These are phyloP conservation scores for Melastoma malabathricum DNA, from an alignment of 345 rosid genomes.

Conservation along the genomic window DNA sequence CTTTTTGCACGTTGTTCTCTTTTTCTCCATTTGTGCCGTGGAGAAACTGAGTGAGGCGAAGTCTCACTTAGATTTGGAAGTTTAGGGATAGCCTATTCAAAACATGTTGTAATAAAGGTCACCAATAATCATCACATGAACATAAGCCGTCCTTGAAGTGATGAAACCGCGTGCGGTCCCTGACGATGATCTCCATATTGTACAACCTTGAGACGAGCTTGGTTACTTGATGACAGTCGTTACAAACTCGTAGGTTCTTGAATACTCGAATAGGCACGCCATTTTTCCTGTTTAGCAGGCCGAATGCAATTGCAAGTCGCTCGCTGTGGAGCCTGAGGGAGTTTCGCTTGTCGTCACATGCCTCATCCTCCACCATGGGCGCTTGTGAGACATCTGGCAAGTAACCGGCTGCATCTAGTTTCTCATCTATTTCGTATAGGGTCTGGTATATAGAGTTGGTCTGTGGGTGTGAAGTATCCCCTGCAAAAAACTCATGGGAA, in stretches of 20 bases:
- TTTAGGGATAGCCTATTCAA: too few relatives aligned
- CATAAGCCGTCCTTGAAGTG: constrained; percentile 61
- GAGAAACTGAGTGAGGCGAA: constrained; percentile 38
- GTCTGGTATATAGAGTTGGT: constrained; percentile 42
- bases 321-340: constrained; percentile 61
- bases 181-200: constrained; percentile 51
- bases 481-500: constrained; percentile 68
- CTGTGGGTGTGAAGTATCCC: constrained; percentile 64
- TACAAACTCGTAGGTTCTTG: constrained; percentile 72
- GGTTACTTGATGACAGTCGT: constrained; percentile 59
- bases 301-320: constrained; percentile 71
- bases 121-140: constrained; percentile 76
- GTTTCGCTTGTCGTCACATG: constrained; percentile 23
- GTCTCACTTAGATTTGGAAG: constrained; percentile 29
- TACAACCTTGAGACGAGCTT: constrained; percentile 50
- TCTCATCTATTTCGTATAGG: constrained; percentile 43
- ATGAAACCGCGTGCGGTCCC: constrained; percentile 69
- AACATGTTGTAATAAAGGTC: not conserved
- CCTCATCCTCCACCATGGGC: constrained; percentile 35
- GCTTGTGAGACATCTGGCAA: constrained; percentile 43
- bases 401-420: constrained; percentile 29
- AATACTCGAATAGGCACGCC: constrained; percentile 52
- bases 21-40: not conserved
- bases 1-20: constrained; percentile 1
- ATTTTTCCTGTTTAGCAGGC: constrained; percentile 46